Percentiles rank a stretch among this genome's conserved stretches.
These are phyloP conservation scores for Alternaria arborescens DNA, from an alignment of 2,329 filamentous ascomycete genomes.

Conservation along the genomic window DNA sequence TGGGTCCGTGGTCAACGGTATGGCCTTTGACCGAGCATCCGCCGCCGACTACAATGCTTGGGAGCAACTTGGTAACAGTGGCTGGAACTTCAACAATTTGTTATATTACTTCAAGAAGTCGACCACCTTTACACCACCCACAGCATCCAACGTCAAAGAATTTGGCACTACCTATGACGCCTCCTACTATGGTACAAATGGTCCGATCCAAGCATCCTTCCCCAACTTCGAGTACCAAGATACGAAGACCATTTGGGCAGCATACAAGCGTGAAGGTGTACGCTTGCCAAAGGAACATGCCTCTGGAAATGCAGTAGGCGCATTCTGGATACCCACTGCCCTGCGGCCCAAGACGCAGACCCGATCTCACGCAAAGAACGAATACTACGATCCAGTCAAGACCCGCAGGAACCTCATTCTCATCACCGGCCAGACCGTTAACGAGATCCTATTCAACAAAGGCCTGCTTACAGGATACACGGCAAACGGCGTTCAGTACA, in stretches of 20 bases:
- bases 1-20: conserved; percentile 50
- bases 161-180: conserved; percentile 40
- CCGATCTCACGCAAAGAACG: conserved; percentile 45
- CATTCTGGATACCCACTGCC: conserved; percentile 42
- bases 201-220: conserved; percentile 35
- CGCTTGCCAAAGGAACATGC: conserved; percentile 37
- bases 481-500: conserved; percentile 33
- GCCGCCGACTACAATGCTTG: conserved; percentile 60
- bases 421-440: conserved; percentile 32
- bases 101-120: conserved; percentile 45
- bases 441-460: conserved; percentile 35
- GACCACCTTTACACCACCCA: conserved; percentile 34
- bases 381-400: conserved; percentile 36
- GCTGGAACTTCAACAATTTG: conserved; percentile 49
- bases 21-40: conserved; percentile 50
- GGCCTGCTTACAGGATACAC: conserved; percentile 22
- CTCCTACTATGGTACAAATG: conserved; percentile 34
- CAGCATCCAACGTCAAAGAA: conserved; percentile 14
- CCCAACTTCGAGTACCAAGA: conserved; percentile 38
- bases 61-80: conserved; percentile 65
- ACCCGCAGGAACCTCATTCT: conserved; percentile 34
- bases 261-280: conserved; percentile 29
- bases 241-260: conserved; percentile 30
- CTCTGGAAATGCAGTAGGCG: conserved; percentile 37
- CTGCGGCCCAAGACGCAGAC: conserved; percentile 39